Conservation (phyloP, 345 rosid species). For the Sisymbrium irio region DNA sequence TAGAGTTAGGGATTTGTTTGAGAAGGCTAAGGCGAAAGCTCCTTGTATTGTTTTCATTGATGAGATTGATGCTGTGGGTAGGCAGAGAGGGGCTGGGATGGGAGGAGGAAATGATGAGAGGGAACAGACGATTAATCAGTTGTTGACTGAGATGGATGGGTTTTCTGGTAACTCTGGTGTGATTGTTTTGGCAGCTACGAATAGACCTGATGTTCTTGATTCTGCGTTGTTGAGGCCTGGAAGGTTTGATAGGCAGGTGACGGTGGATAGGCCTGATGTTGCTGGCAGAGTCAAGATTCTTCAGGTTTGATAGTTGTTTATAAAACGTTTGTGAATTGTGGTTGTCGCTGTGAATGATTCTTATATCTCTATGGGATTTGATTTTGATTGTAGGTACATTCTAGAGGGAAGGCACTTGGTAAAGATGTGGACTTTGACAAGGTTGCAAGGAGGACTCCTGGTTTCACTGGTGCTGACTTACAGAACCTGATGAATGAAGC, state of each 20-base stretch:
- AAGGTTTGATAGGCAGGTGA: slow-evolving; percentile 87
- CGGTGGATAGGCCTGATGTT: slow-evolving; percentile 87
- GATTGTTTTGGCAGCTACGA: slow-evolving; percentile 88
- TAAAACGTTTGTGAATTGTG: background rate
- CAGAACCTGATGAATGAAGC: slow-evolving; percentile 99
- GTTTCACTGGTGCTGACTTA: slow-evolving; percentile 94
- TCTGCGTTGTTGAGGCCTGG: slow-evolving; percentile 84
- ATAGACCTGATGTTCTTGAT: slow-evolving; percentile 85
- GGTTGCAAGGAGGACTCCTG: slow-evolving; percentile 91
- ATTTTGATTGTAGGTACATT: slow-evolving; percentile 63
- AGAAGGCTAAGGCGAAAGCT: slow-evolving; percentile 80
- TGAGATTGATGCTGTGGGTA: slow-evolving; percentile 91
- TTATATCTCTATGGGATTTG: background rate
- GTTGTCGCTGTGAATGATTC: background rate
- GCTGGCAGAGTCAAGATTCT: slow-evolving; percentile 91
- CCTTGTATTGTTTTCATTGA: slow-evolving; percentile 83
- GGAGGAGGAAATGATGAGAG: slow-evolving; percentile 97
- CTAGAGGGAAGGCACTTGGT: slow-evolving; percentile 94
- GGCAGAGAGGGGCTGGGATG: slow-evolving; percentile 94
- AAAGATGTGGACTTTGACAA: slow-evolving; percentile 97
- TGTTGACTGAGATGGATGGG: slow-evolving; percentile 93
- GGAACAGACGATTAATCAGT: slow-evolving; percentile 84
- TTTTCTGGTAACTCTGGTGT: slow-evolving; percentile 87
- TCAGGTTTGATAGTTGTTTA: slow-evolving; percentile 45
- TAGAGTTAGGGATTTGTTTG: slow-evolving; percentile 83